Base-by-base conservation (phyloP, 306 rosid species). In the Trifolium fragiferum region DNA sequence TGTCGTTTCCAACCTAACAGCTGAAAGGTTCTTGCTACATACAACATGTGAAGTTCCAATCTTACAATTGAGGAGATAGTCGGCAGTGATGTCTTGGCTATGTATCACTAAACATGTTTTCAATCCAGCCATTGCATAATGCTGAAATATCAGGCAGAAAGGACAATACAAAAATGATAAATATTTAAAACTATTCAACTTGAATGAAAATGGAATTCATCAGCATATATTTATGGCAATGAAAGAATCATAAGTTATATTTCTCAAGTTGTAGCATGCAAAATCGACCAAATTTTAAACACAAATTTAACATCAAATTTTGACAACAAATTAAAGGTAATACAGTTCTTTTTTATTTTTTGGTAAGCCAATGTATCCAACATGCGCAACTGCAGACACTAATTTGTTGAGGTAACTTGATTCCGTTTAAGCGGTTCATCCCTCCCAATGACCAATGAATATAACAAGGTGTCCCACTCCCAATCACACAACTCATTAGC, bases 1-100 rank as follows among this genome's bases (percentile, higher is more conserved):
- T 64, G 96, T 89, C 78, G 96, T 94, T 82, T 94, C 93, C 85
- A 94, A 86, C 92, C 97, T 89, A 82, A 94, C 85, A 71, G 91
- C 97, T 3, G 96, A 90, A 74, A 91, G 97, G 84, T 94, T 91
- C 75, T 58, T 70, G 68, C 70, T 47, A 90, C 97, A 93, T 50
- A 12, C 19, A 7, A 86, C 81, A n/a, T 82, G 87, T 69, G 96
- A 83, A 73, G 76, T 83, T 84, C 98, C 96, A 70, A 93, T 93
- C 82, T 93, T 91, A 78, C 94, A 86, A 69, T 86, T 79, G 21
- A 93, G 89, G 70, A 91, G 93, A 78, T 80, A 86, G 77, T 93
- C 97, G 49, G 96, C 90, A 44, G 97, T 86, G 13, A 92, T 84
- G 83, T 93, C 97, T 87, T 93, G 98, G 64, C 83, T 71, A 63